Evolutionary conservation across 1,284 basidiomycete species (phyloP).

Genomic region (Microbotryum saponariae): DNA sequence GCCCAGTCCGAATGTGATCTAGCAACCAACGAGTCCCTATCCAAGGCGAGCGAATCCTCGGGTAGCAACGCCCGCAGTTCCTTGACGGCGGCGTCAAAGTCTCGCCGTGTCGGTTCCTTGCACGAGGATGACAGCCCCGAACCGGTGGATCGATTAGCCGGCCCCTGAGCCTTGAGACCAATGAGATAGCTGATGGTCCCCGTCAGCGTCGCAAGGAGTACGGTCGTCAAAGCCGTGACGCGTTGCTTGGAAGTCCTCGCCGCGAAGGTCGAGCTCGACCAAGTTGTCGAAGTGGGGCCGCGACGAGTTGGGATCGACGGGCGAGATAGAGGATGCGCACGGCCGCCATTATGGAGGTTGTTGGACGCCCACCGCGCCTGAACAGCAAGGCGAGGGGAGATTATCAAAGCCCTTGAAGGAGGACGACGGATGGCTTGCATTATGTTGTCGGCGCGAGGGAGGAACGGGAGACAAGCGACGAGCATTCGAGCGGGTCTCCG

Average conservation of each 20-base stretch:
- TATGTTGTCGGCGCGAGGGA: no score
- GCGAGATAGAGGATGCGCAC: no score
- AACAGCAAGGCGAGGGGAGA: no score
- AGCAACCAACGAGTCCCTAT: conserved; percentile 24
- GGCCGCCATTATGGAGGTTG: no score
- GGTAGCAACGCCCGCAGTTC: conserved; percentile 26
- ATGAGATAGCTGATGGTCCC: conserved; percentile 27
- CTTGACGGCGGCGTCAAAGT: conserved; percentile 25
- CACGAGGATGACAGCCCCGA: neutral
- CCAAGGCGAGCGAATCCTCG: conserved; percentile 24
- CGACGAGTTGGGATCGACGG: neutral
- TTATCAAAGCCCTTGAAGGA: no score
- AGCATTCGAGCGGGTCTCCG: no score
- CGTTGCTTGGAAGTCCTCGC: conserved; percentile 6
- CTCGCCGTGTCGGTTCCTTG: conserved; percentile 24
- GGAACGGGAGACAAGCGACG: no score
- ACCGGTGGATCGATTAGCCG: neutral
- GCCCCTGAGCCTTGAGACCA: conserved; percentile 1
- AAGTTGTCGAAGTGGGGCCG: no score
- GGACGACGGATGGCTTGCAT: no score
- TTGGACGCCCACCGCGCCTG: no score
- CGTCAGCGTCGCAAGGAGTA: conserved; percentile 33
- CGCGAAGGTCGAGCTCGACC: conserved; percentile 1
- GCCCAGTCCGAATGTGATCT: conserved; percentile 27
- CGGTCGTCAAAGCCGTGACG: conserved; percentile 18